Evolutionary conservation across 1,284 basidiomycete species (phyloP).

Genomic region (Amylostereum chailletii): DNA sequence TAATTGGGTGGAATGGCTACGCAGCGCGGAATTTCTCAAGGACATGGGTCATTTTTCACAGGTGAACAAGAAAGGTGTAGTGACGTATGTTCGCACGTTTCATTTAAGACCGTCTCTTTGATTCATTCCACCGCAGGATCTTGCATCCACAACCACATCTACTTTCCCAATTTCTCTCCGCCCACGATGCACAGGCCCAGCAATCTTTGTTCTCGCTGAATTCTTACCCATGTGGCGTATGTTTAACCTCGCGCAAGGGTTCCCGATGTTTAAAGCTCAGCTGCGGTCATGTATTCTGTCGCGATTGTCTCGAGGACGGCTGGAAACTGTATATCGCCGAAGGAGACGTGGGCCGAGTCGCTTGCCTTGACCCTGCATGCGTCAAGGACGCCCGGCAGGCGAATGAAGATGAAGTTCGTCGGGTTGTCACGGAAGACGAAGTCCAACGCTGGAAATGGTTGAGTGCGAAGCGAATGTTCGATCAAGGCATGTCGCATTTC

Average conservation of each 20-base stretch:
- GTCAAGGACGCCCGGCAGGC: conserved; percentile 62
- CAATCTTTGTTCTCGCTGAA: conserved; percentile 46
- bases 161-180: conserved; percentile 37
- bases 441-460: conserved; percentile 68
- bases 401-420: conserved; percentile 60
- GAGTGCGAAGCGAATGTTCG: conserved; percentile 55
- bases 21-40: conserved; percentile 51
- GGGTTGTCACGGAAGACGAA: conserved; percentile 54
- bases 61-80: conserved; percentile 19
- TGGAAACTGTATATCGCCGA: conserved; percentile 70
- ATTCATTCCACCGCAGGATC: conserved; percentile 29
- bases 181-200: conserved; percentile 38
- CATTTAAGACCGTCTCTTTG: conserved; percentile 4
- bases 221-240: conserved; percentile 62
- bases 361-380: conserved; percentile 67
- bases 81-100: conserved; percentile 32
- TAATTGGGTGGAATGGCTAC: conserved; percentile 62
- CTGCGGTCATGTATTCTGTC: conserved; percentile 70
- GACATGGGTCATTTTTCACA: conserved; percentile 23
- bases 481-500: conserved; percentile 41
- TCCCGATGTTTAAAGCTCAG: conserved; percentile 54
- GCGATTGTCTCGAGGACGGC: conserved; percentile 60
- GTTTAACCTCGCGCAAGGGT: conserved; percentile 63
- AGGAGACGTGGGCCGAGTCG: conserved; percentile 60
- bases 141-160: conserved; percentile 45